Evolutionary conservation across 2,329 filamentous ascomycete species (phyloP), one percentile per base, ranked within the genome.

Genomic region (Aspergillus bombycis): DNA sequence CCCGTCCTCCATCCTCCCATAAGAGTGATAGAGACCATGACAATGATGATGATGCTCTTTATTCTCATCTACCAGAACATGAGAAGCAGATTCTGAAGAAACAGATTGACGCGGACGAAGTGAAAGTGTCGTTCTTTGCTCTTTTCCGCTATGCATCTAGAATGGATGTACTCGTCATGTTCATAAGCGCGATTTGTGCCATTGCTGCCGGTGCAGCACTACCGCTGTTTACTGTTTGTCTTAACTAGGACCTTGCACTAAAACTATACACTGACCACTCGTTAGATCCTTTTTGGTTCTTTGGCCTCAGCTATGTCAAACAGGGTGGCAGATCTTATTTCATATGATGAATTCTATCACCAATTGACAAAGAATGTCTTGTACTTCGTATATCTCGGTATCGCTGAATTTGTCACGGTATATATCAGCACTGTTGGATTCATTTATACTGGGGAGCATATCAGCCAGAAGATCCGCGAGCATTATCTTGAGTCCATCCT

Each of bases 391-490:
- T 96, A 96, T 75, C 85, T 97, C 54, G 93, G 87, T 50, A 88
- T 96, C 62, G 93, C 84, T 67, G 90, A 94, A 73, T 96, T 96
- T 68, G 78, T 91, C 53, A 88, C 89, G 3, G 86, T 89, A 52
- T 96, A 96, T 75, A 82, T 96, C 63, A 85, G 88, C 28, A 97
- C 94, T 0, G 88, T 96, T 21, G 92, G 92, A 23, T 97, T 96
- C 80, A 96, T 97, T 70, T 97, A 93, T 72, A 89, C 88, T 0
- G 92, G 91, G 62, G 91, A 94, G 76, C 89, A 93, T 72, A 88
- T 94, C 73, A 89, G 89, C 62, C 86, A 87, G 66, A 92, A 93
- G 80, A 91, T 94, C 70, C 88, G 94, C 63, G 87, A 92, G 74
- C 86, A 92, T 69, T 98, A 98, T 71, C 86, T 99, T 8, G 86